phyloP scores from a whole-genome alignment of 306 rosid genomes.

The Lathyrus sativus region DNA sequence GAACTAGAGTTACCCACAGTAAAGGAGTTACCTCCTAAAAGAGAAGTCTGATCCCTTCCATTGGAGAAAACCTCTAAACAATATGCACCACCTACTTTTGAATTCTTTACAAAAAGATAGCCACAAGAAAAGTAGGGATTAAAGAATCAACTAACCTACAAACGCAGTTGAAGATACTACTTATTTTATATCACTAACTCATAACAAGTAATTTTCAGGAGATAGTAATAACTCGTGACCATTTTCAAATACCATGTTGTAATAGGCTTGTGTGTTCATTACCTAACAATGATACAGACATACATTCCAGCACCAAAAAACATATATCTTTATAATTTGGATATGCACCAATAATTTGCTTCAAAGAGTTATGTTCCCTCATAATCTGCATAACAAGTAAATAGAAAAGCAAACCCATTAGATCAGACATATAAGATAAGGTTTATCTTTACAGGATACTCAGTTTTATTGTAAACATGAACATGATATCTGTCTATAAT shows the following conservation, averaged over 20 bases:
- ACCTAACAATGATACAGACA: conserved; percentile 31
- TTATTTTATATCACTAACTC: conserved; percentile 53
- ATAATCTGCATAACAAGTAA: conserved; percentile 55
- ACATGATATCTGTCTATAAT: conserved; percentile 7
- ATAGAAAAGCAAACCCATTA: conserved; percentile 15
- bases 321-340: conserved; percentile 81
- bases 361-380: conserved; percentile 65
- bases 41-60: conserved; percentile 87
- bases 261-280: conserved; percentile 24
- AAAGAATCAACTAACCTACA: conserved; percentile 30
- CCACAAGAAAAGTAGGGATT: conserved; percentile 32
- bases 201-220: conserved; percentile 92
- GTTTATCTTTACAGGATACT: conserved; percentile 24
- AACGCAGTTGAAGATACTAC: conserved; percentile 24
- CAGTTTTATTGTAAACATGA: conserved; percentile 10
- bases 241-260: conserved; percentile 70
- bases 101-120: conserved; percentile 64
- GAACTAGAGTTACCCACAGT: conserved; percentile 13
- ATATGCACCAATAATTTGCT: conserved; percentile 79
- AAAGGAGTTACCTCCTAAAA: conserved; percentile 78
- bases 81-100: conserved; percentile 85
- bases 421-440: conserved; percentile 14
- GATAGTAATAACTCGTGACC: conserved; percentile 73
- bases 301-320: conserved; percentile 78
- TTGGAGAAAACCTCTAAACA: conserved; percentile 89